Evolutionary conservation across 2,329 filamentous ascomycete species (phyloP).

Genomic region (Ciborinia camelliae): DNA sequence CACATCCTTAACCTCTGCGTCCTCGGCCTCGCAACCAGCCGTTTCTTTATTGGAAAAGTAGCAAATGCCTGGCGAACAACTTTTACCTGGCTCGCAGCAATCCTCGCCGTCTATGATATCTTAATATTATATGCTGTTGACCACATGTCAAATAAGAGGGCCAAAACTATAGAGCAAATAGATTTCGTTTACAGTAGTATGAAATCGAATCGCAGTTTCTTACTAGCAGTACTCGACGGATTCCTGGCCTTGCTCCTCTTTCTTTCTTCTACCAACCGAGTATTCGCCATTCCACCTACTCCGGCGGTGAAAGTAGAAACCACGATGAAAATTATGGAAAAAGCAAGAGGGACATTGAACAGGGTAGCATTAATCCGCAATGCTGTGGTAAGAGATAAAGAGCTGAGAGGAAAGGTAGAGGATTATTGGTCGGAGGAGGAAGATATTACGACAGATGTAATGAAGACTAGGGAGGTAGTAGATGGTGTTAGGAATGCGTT

Average conservation of each 20-base stretch:
- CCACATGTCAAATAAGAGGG: too few relatives aligned
- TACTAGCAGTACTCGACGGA: conserved; percentile 62
- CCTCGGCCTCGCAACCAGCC: conserved; percentile 71
- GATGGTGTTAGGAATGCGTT: conserved; percentile 68
- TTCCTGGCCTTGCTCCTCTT: conserved; percentile 65
- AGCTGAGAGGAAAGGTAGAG: conserved; percentile 61
- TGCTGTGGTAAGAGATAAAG: conserved; percentile 69
- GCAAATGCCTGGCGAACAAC: conserved; percentile 66
- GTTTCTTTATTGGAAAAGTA: conserved; percentile 59
- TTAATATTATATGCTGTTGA: too few relatives aligned
- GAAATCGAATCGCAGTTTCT: conserved; percentile 58
- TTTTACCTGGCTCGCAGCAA: conserved; percentile 61
- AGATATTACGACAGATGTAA: conserved; percentile 65
- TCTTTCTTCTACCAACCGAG: conserved; percentile 74
- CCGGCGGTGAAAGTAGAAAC: conserved; percentile 64
- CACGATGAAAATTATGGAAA: conserved; percentile 54
- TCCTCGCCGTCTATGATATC: conserved; percentile 60
- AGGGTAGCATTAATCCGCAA: conserved; percentile 76
- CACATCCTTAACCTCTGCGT: conserved; percentile 75
- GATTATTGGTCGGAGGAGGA: conserved; percentile 82
- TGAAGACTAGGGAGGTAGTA: conserved; percentile 75
- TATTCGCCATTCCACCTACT: conserved; percentile 61
- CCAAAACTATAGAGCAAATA: too few relatives aligned
- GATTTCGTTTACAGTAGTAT: conserved; percentile 71
- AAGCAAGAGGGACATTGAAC: conserved; percentile 62